Base-by-base conservation (phyloP, 345 rosid species). In the Combretum micranthum region DNA sequence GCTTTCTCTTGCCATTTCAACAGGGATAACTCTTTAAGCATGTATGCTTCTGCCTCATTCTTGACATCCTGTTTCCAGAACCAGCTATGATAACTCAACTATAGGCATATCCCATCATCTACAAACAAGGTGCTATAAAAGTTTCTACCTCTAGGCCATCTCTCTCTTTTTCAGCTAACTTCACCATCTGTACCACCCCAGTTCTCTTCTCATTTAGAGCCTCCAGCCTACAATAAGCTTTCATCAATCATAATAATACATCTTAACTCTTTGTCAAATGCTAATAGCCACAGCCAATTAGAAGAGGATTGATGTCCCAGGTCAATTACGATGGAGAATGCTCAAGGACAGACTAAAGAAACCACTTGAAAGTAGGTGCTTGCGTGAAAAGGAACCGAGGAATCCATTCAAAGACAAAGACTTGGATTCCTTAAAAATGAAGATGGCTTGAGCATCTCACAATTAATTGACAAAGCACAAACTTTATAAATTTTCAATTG, bases 141-240 rank as follows among this genome's bases (percentile, higher is more conserved):
- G 23, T 21, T 13, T 25, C 26, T 71, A 93, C 99, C 99, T 93
- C 97, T 79, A 93, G 77, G 74, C 76, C 65, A 59, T 93, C 96
- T 75, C 94, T 82, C 78, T 93, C 99, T 73, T 89, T 93, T 74
- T 93, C 99, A 4, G 96, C 92, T 69, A 93, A 52, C 72, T 93
- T 93, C 66, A 93, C 99, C 96, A 93, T 85, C 67, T 89, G 99
- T 58, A 93, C 99, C 56, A 93, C 97, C 68, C 99, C 88, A 50
- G 96, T 81, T 59, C 99, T 82, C 71, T 80, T 85, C 57, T 89
- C 99, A 62, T 80, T 85, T 61, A 93, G 90, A 54, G 83, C 75
- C 70, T 93, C 97, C 53, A 93, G 75, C 83, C 99, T 89, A 66
- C 18, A 56, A 50, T 46, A 60, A 21, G 7, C 19, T 56, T 7